Evolutionary conservation across 441 rosid genomes (phyloP).

Genomic region (Euphorbia celastroides): DNA sequence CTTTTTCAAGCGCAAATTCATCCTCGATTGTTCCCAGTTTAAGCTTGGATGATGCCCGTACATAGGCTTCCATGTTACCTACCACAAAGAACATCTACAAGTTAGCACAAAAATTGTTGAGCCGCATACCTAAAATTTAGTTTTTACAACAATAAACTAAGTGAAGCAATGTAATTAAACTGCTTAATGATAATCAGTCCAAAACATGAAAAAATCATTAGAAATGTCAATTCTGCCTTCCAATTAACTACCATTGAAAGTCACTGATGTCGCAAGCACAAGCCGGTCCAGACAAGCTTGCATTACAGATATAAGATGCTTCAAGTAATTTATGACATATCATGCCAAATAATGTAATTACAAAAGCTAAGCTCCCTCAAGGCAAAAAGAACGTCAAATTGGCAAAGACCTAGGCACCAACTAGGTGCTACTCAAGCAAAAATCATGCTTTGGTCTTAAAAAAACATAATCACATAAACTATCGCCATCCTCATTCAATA

Average conservation of each 20-base stretch:
- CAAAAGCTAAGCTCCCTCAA: not conserved
- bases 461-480: too few species aligned
- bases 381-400: not conserved
- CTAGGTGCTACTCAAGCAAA: not conserved
- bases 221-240: not conserved
- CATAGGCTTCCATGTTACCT: conserved; percentile 79
- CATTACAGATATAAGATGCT: not conserved
- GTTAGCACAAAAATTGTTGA: conserved; percentile 1
- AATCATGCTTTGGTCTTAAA: too few species aligned
- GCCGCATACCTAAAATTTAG: conserved; percentile 1
- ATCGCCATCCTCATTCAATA: too few species aligned
- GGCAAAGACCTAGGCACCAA: not conserved
- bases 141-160: not conserved
- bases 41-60: conserved; percentile 67
- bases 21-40: conserved; percentile 65
- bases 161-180: not conserved
- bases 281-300: not conserved
- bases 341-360: not conserved
- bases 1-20: conserved; percentile 36
- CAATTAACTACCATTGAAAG: not conserved
- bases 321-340: not conserved
- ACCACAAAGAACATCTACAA: conserved; percentile 24
- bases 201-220: not conserved
- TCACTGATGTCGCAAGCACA: not conserved
- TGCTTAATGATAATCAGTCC: not conserved